Evolutionary conservation across 1,284 basidiomycete genomes (phyloP).

Genomic region (Irpex lacteus): DNA sequence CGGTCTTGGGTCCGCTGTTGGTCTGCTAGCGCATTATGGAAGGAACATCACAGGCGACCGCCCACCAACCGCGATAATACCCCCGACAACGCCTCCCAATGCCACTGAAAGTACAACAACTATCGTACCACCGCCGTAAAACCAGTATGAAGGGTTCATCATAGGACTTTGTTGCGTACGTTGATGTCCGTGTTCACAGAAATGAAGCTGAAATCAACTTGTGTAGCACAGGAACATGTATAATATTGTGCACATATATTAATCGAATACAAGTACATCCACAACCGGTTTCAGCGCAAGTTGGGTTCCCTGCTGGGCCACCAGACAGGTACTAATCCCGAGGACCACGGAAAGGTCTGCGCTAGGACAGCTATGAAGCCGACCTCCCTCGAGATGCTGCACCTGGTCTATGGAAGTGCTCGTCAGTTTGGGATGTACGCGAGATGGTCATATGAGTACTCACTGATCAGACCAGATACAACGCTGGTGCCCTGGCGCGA

Average conservation of each 20-base stretch:
- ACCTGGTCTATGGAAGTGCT: not conserved
- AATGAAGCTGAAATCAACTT: not conserved
- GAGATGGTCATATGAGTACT: not conserved
- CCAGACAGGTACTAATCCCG: constrained; percentile 8
- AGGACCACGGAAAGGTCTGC: constrained; percentile 13
- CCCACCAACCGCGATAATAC: constrained; percentile 37
- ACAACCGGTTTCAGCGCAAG: constrained; percentile 8
- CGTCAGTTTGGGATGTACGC: not conserved
- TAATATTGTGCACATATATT: not conserved
- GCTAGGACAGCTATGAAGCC: constrained; percentile 1
- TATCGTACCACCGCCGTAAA: not conserved
- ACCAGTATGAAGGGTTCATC: too few species aligned
- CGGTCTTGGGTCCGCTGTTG: constrained; percentile 60
- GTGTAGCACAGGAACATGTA: not conserved
- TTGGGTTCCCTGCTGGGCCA: constrained; percentile 5
- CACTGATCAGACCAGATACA: not conserved
- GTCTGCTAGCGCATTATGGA: constrained; percentile 52
- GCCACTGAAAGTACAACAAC: not conserved
- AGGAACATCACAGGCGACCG: constrained; percentile 49
- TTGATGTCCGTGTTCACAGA: too few species aligned
- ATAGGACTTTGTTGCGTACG: too few species aligned
- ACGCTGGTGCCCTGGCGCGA: not conserved
- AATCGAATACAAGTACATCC: not conserved
- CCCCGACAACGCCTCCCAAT: constrained; percentile 14
- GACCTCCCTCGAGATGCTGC: constrained; percentile 9